Base-by-base conservation (phyloP, 805 yeast species). In the Priceomyces castillae region DNA sequence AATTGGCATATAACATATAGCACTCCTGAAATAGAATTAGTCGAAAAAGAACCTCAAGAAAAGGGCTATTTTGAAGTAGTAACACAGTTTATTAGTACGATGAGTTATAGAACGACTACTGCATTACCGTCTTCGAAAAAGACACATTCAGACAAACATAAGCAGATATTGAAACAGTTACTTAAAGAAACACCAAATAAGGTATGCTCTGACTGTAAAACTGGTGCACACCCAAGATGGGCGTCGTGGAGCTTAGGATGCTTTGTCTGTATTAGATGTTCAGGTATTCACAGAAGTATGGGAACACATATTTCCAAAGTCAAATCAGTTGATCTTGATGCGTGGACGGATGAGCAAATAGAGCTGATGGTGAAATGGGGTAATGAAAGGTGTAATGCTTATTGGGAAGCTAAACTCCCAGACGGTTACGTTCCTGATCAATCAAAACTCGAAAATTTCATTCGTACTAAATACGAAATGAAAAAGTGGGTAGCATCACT, bases 201-300 rank as follows among this genome's bases (percentile, higher is more conserved):
- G 56, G 62, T 69, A 35, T 92, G 99, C 64, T 96, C 90, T 1
- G 99, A 92, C 64, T 92, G 99, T 67, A 92, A 94, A 63, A 76
- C 82, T 0, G 77, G 92, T 11, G 77, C 84, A 28, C 95, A 92
- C 64, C 99, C 99, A 17, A 77, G 98, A 42, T 92, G 99, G 99
- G 97, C 98, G 9, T 84, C 95, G 15, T 92, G 97, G 97, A 90
- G 85, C 54, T 64, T 92, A 42, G 99, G 99, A 18, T 81, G 94
- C 44, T 90, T 94, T 57, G 78, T 92, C 34, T 92, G 99, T 64
- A 92, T 92, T 50, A 76, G 94, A 55, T 92, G 99, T 65, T 90
- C 97, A 1, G 99, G 99, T 1, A 86, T 92, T 49, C 99, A 92
- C 62, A 76, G 98, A 59, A 80, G 92, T 40, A 81, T 92, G 84